phyloP scores from a whole-genome alignment of 495 filamentous ascomycete species.

The Aspergillus affinis region DNA sequence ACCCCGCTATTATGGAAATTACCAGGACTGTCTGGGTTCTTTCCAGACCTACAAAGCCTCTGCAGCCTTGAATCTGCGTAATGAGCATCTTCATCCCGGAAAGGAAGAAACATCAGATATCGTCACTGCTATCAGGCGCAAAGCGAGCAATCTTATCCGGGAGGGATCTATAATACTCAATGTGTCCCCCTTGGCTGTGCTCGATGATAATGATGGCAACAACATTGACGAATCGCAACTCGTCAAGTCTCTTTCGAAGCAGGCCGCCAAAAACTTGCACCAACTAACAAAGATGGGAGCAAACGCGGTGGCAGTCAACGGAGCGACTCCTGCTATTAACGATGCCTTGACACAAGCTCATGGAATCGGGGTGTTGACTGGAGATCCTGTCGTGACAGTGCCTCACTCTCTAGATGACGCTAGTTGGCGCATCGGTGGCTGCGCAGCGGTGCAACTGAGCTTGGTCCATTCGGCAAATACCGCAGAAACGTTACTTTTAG shows the following conservation, averaged over 20 bases:
- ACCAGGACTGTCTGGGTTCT: slow-evolving; percentile 91
- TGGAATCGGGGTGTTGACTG: slow-evolving; percentile 78
- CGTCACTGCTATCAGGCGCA: slow-evolving; percentile 77
- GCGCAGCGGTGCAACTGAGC: slow-evolving; percentile 78
- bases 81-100: slow-evolving; percentile 86
- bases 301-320: slow-evolving; percentile 82
- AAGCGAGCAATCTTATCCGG: slow-evolving; percentile 75
- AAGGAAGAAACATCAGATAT: slow-evolving; percentile 94
- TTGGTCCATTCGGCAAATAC: slow-evolving; percentile 73
- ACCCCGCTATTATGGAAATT: slow-evolving; percentile 88
- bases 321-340: slow-evolving; percentile 82
- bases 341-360: slow-evolving; percentile 76
- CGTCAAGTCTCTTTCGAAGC: slow-evolving; percentile 71
- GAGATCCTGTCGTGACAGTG: slow-evolving; percentile 76
- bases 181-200: slow-evolving; percentile 72
- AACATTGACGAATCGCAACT: slow-evolving; percentile 71
- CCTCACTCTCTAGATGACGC: slow-evolving; percentile 86
- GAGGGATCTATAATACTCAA: slow-evolving; percentile 84
- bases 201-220: slow-evolving; percentile 70
- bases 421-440: slow-evolving; percentile 88
- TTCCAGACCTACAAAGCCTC: slow-evolving; percentile 98
- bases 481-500: slow-evolving; percentile 66
- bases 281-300: slow-evolving; percentile 70
- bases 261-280: slow-evolving; percentile 69
- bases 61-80: slow-evolving; percentile 82